Evolutionary conservation across 1,284 basidiomycete genomes (phyloP).

Genomic region (Xerocomus cyaneibrunnescens): DNA sequence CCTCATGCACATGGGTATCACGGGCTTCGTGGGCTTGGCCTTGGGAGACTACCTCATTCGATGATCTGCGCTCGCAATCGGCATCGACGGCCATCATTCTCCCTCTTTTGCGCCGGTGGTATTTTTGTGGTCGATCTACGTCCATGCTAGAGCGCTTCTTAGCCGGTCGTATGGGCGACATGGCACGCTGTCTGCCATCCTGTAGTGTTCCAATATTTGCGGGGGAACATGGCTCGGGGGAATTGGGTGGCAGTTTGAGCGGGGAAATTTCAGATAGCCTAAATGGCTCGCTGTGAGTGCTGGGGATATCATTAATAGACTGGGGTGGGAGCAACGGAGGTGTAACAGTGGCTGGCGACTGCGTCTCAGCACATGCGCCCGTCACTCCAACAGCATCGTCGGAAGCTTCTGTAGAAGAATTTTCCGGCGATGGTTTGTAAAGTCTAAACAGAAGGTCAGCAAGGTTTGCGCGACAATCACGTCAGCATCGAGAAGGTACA

Average conservation of each 20-base stretch:
- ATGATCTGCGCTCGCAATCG: conserved; percentile 19
- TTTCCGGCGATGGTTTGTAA: conserved; percentile 24
- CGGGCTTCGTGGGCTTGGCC: background rate
- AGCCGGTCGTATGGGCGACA: conserved; percentile 32
- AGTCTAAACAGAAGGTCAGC: conserved; percentile 30
- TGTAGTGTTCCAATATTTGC: conserved; percentile 15
- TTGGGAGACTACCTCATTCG: conserved; percentile 17
- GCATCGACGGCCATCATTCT: conserved; percentile 15
- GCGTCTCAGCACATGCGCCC: conserved; percentile 3
- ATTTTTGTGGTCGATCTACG: conserved; percentile 21
- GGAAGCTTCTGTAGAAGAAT: conserved; percentile 9
- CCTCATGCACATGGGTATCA: conserved; percentile 6
- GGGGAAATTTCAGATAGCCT: conserved; percentile 55
- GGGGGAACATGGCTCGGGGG: conserved; percentile 8
- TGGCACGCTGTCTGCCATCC: conserved; percentile 13
- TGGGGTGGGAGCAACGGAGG: conserved; percentile 2
- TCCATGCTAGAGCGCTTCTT: conserved; percentile 36
- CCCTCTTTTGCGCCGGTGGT: conserved; percentile 32
- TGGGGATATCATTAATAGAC: conserved; percentile 2
- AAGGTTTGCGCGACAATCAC: conserved; percentile 29
- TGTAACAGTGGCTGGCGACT: background rate
- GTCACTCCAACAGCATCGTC: conserved; percentile 11
- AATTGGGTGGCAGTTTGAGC: conserved; percentile 32
- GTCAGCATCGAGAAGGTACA: conserved; percentile 21
- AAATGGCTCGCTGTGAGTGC: conserved; percentile 31